These are phyloP conservation scores for Pythium diclinum DNA, from an alignment of 352 stramenopile species.

Conservation along the genomic window DNA sequence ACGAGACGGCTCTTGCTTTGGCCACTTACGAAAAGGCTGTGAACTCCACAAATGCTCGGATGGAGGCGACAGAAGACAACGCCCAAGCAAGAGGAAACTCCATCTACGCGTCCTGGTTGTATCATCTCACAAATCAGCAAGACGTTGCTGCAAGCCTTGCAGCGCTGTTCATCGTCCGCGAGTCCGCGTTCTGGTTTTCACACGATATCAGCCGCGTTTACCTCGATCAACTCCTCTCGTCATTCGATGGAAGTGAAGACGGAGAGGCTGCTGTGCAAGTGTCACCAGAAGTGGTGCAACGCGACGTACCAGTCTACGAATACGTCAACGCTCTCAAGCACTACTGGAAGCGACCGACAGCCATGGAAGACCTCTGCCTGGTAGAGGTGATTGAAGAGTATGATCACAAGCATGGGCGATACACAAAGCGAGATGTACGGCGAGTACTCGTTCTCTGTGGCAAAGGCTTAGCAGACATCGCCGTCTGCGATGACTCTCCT, in stretches of 20 bases:
- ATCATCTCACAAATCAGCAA: conserved; percentile 3
- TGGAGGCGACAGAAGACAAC: background rate
- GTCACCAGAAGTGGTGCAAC: background rate
- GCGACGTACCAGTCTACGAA: background rate
- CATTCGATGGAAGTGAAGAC: background rate
- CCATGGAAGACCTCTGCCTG: conserved; percentile 1
- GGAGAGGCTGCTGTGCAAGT: background rate
- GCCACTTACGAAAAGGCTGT: background rate
- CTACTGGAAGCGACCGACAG: conserved; percentile 3
- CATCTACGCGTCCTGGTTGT: background rate
- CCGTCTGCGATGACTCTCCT: background rate
- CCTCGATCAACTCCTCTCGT: conserved; percentile 4
- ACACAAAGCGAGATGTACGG: background rate
- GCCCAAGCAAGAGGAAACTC: background rate
- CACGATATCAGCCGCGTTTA: background rate
- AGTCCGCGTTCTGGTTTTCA: conserved; percentile 11
- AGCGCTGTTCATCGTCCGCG: conserved; percentile 1
- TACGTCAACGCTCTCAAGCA: conserved; percentile 5
- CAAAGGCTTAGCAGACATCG: conserved; percentile 1
- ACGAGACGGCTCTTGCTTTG: conserved; percentile 5
- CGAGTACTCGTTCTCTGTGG: background rate
- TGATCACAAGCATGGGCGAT: background rate
- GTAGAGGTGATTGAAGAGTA: conserved; percentile 2
- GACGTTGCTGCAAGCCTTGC: conserved; percentile 1
- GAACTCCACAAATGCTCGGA: background rate